Percentiles rank a stretch among this genome's conserved stretches.
These are phyloP conservation scores for Babesia caballi DNA, from an alignment of 169 alveolate species.

Conservation along the genomic window DNA sequence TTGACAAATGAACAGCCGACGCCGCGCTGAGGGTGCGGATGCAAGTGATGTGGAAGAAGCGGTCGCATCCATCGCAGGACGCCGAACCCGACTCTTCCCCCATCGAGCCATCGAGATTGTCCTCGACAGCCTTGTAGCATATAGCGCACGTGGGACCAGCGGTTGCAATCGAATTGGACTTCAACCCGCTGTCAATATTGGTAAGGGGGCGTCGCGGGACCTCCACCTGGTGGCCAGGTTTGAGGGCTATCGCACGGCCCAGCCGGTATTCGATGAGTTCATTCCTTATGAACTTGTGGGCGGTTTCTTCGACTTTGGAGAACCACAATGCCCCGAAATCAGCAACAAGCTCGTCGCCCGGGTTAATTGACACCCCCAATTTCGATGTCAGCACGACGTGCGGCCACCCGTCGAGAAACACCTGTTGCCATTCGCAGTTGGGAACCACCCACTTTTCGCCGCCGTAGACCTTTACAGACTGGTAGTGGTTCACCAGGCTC, in stretches of 20 bases:
- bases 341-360: conserved; percentile 90
- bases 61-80: conserved; percentile 78
- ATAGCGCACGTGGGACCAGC: conserved; percentile 13
- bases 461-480: conserved; percentile 75
- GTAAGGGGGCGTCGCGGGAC: conserved; percentile 18
- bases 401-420: conserved; percentile 86
- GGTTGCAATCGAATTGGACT: background rate
- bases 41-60: conserved; percentile 73
- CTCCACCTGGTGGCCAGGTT: background rate
- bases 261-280: conserved; percentile 73
- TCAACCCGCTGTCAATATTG: background rate
- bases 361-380: conserved; percentile 73
- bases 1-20: conserved; percentile 9
- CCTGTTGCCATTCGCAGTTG: conserved; percentile 88
- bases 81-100: conserved; percentile 40
- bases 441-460: conserved; percentile 76
- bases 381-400: conserved; percentile 81
- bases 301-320: conserved; percentile 79
- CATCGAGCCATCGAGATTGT: background rate
- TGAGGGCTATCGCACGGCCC: background rate
- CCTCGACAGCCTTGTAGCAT: conserved; percentile 3
- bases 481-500: conserved; percentile 87
- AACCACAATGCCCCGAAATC: conserved; percentile 90
- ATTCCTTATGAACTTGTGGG: conserved; percentile 67
- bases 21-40: conserved; percentile 23